phyloP scores from a whole-genome alignment of 352 stramenopile genomes.

The Blastocystis sp. region DNA sequence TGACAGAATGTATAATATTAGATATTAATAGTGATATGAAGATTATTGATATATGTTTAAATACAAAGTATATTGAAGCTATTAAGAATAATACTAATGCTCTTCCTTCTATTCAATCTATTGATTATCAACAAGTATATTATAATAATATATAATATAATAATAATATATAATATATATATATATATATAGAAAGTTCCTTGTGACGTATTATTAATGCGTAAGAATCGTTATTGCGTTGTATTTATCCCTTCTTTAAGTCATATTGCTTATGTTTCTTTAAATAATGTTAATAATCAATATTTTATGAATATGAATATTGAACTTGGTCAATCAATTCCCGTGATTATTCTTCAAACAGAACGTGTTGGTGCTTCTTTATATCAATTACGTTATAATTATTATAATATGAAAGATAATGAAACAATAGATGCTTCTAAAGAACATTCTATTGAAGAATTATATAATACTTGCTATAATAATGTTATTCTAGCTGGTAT shows the following conservation, averaged over 20 bases:
- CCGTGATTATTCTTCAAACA: too few species aligned
- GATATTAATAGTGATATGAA: constrained; percentile 21
- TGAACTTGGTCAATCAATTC: too few species aligned
- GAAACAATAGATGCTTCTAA: too few species aligned
- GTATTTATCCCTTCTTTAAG: neutral
- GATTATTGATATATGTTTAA: constrained; percentile 13
- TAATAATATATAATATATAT: neutral
- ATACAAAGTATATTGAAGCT: neutral
- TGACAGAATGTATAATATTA: constrained; percentile 23
- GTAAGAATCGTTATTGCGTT: constrained; percentile 1
- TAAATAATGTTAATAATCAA: too few species aligned
- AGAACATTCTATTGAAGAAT: too few species aligned
- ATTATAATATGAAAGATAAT: too few species aligned
- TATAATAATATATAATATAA: neutral
- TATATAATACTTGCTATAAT: too few species aligned
- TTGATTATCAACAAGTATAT: neutral
- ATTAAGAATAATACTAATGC: neutral
- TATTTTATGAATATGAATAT: too few species aligned
- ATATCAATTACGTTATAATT: too few species aligned
- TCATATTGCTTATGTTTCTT: too few species aligned
- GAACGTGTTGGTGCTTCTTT: too few species aligned
- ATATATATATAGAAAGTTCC: constrained; percentile 12
- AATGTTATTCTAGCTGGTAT: too few species aligned
- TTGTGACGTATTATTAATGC: neutral
- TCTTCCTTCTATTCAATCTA: neutral